phyloP scores from a whole-genome alignment of 176 grass and related monocot genomes.

The Musa acuminata region DNA sequence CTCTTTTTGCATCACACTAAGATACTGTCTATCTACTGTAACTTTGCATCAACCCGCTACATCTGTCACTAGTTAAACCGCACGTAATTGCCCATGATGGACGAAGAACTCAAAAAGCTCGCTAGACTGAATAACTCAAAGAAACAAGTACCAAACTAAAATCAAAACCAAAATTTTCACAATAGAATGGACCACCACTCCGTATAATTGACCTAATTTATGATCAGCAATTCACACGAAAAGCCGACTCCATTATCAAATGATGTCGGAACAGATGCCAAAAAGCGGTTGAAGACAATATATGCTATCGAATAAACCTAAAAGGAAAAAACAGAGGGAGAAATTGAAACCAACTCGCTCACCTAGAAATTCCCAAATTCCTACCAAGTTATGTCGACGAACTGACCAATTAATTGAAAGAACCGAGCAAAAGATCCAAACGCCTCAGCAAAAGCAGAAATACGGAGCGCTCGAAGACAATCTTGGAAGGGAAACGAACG shows the following conservation, averaged over 20 bases:
- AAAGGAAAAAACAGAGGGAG: neutral
- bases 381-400: neutral
- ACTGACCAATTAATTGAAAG: neutral
- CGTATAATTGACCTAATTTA: too few relatives aligned
- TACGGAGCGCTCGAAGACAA: too few relatives aligned
- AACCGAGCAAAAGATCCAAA: too few relatives aligned
- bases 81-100: neutral
- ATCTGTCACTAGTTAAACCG: neutral
- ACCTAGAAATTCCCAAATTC: slow-evolving; percentile 7
- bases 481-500: too few relatives aligned
- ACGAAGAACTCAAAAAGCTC: neutral
- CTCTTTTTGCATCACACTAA: neutral
- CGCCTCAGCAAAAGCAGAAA: too few relatives aligned
- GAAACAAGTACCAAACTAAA: neutral
- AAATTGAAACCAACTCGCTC: neutral
- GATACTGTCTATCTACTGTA: neutral
- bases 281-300: neutral
- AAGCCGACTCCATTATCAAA: neutral
- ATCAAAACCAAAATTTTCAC: neutral
- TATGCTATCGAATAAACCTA: neutral
- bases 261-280: neutral
- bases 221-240: neutral
- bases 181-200: neutral
- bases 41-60: neutral
- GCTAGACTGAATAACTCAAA: too few relatives aligned